Base-by-base conservation (phyloP, 352 stramenopile genomes). In the Aphanomyces astaci region DNA sequence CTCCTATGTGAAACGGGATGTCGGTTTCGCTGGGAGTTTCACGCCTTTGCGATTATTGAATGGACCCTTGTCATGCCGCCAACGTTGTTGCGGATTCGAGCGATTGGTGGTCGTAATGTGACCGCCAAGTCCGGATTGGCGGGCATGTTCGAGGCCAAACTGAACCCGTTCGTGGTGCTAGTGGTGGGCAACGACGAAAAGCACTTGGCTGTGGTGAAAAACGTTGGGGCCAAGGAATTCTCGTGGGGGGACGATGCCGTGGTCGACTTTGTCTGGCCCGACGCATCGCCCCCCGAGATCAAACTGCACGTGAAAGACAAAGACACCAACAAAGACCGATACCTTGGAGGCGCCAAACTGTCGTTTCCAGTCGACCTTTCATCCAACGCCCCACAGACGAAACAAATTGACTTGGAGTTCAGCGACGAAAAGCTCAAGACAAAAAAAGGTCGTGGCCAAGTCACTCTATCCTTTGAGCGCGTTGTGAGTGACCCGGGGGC, bases 381-480 rank as follows among this genome's bases (percentile, higher is more conserved):
- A 13, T 54, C 60, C 1, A n/a, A 0, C 40, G 40, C 10, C 27
- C 0, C 48, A 7, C 22, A 7, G 25, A 39, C 51, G 30, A 30
- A 59, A 30, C 66, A 77, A 27, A 82, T 84, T 53, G 39, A 64
- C 32, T 63, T 86, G 19, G 75, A 82, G 22, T 86, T 76, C 59
- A 60, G 57, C 9, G 78, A 84, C 48, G 78, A 86, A 57, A 82
- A 82, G 49, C 48, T 80, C 57, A 86, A 86, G 71, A 79, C 74
- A 28, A 80, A 74, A 33, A 78, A 76, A 28, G 24, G 60, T 2
- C 66, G 40, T 0, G 76, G 76, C 4, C 73, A 86, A 55, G 46
- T 86, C 36, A 73, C 77, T 66, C 67, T 86, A 11, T 80, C 76
- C 30, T 79, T 86, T 39, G 73, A 67, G 9, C 43, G 80, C 19